Evolutionary conservation across 768 basidiomycete species (phyloP).

Genomic region (Rhizopogon salebrosus): DNA sequence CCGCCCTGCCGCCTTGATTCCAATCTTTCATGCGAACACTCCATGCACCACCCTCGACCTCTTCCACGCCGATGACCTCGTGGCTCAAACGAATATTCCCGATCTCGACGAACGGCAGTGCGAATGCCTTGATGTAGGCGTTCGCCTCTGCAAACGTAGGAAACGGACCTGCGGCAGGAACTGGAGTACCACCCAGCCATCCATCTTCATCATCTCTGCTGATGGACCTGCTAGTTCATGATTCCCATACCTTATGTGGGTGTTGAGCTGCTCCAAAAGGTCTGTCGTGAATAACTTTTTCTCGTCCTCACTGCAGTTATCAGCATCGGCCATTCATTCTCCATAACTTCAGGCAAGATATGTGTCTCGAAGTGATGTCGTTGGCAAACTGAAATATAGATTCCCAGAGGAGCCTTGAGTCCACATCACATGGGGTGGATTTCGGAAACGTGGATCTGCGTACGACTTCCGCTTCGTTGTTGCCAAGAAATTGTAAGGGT

Average conservation of each 20-base stretch:
- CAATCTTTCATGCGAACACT: constrained; percentile 33
- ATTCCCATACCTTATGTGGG: too few relatives aligned
- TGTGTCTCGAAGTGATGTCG: constrained; percentile 74
- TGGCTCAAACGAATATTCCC: constrained; percentile 35
- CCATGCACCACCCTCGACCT: constrained; percentile 33
- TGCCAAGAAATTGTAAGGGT: too few relatives aligned
- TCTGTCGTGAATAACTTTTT: too few relatives aligned
- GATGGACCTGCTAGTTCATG: too few relatives aligned
- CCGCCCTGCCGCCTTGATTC: constrained; percentile 20
- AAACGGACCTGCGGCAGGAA: constrained; percentile 20
- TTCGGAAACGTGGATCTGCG: constrained; percentile 60
- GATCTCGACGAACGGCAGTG: constrained; percentile 15
- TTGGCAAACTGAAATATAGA: constrained; percentile 67
- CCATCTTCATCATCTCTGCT: too few relatives aligned
- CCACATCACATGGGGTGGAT: constrained; percentile 70
- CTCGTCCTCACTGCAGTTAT: constrained; percentile 19
- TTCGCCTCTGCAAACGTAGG: constrained; percentile 23
- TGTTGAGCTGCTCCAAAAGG: too few relatives aligned
- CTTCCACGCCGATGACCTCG: constrained; percentile 35
- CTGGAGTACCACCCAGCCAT: too few relatives aligned
- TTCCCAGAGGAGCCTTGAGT: constrained; percentile 41
- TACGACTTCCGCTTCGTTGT: constrained; percentile 48
- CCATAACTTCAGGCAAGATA: constrained; percentile 65
- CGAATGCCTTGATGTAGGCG: constrained; percentile 21
- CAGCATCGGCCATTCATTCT: constrained; percentile 65